phyloP scores from a whole-genome alignment of 192 early-diverging fungal genomes.

The Backusella liffmaniae region DNA sequence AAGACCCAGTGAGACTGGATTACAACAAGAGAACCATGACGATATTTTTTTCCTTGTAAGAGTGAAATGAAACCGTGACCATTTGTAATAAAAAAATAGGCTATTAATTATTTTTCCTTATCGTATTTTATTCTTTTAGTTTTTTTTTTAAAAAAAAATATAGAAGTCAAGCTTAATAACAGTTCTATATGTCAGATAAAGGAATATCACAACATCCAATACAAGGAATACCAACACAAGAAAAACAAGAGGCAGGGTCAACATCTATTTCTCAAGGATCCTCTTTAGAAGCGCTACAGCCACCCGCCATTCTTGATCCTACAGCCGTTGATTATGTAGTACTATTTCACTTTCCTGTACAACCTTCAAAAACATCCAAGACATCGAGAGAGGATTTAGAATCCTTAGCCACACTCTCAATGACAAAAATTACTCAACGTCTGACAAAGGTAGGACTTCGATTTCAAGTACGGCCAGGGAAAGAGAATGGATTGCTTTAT shows the following conservation, averaged over 20 bases:
- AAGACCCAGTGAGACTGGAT: neutral
- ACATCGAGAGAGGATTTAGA: slow-evolving; percentile 27
- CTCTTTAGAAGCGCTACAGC: neutral
- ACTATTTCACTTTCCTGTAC: slow-evolving; percentile 2
- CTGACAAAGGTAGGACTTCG: slow-evolving; percentile 60
- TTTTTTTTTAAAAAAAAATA: neutral
- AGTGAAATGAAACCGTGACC: slow-evolving; percentile 2
- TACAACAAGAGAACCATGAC: neutral
- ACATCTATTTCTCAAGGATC: neutral
- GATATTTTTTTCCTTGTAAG: neutral
- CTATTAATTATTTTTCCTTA: neutral
- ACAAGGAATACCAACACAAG: neutral
- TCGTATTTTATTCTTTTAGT: neutral
- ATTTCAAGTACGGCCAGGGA: slow-evolving; percentile 60
- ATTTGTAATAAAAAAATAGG: neutral
- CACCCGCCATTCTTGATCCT: neutral
- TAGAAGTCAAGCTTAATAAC: neutral
- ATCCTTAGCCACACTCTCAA: slow-evolving; percentile 40
- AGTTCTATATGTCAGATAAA: neutral
- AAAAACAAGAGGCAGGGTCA: neutral
- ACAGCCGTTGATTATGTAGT: slow-evolving; percentile 15
- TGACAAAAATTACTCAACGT: slow-evolving; percentile 52
- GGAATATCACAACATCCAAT: neutral
- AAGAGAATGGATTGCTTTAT: slow-evolving; percentile 48
- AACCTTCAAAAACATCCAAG: neutral